phyloP scores from a whole-genome alignment of 129 eudicot genomes.

The Heracleum sosnowskyi region DNA sequence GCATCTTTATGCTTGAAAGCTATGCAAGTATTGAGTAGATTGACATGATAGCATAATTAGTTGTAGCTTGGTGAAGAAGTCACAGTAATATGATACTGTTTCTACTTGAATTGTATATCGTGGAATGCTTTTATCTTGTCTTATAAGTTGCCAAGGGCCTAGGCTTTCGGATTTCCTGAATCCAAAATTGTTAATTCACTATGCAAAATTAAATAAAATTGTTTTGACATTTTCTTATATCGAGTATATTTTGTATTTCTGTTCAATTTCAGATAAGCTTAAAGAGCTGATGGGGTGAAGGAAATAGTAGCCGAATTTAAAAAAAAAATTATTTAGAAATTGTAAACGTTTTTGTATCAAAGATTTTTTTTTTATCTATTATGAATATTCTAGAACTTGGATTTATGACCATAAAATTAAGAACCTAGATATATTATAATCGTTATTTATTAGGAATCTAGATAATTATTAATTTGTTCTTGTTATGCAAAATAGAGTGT shows the following conservation, averaged over 20 bases:
- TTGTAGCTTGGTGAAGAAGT: not conserved
- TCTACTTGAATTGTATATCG: not conserved
- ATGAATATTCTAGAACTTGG: not conserved
- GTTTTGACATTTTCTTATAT: not conserved
- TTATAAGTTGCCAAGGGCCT: not conserved
- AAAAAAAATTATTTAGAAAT: not conserved
- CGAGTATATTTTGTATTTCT: not conserved
- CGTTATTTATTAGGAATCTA: not conserved
- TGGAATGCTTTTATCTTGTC: not conserved
- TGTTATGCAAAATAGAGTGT: not conserved
- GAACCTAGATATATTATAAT: not conserved
- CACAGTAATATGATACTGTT: not conserved
- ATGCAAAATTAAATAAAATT: not conserved
- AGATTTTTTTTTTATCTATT: not conserved
- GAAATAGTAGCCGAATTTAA: no score
- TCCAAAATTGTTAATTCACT: not conserved
- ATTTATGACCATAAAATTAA: not conserved
- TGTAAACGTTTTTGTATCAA: not conserved
- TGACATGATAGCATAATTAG: not conserved
- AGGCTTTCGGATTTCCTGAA: not conserved
- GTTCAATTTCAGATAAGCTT: not conserved
- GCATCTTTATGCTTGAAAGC: slow-evolving; percentile 5
- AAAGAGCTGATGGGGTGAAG: not conserved
- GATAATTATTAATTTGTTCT: not conserved
- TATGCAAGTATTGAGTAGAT: not conserved